Evolutionary conservation across 1,284 basidiomycete genomes (phyloP).

Genomic region (Naganishia sp.): DNA sequence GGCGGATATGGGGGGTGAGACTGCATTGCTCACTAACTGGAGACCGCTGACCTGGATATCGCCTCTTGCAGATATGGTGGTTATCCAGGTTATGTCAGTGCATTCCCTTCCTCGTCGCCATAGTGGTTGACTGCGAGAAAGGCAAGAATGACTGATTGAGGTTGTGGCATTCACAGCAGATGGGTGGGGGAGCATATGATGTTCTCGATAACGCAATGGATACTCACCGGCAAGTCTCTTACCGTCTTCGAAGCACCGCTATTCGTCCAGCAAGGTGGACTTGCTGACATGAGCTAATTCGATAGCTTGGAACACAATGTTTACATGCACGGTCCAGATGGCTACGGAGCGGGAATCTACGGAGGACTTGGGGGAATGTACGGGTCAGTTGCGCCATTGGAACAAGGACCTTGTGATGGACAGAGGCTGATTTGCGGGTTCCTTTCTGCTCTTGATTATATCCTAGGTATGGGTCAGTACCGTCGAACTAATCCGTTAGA

Average conservation of each 20-base stretch:
- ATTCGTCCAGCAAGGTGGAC: not conserved
- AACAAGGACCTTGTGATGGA: constrained; percentile 9
- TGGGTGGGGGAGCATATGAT: constrained; percentile 36
- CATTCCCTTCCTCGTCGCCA: not conserved
- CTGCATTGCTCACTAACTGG: not conserved
- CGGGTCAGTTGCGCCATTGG: constrained; percentile 8
- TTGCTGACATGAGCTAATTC: not conserved
- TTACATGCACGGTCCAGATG: constrained; percentile 33
- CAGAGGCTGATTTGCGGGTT: no score
- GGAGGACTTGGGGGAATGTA: constrained; percentile 21
- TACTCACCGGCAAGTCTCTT: constrained; percentile 33
- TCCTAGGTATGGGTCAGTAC: no score
- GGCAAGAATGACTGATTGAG: not conserved
- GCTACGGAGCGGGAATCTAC: constrained; percentile 32
- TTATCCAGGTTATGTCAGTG: constrained; percentile 30
- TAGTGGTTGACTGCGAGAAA: not conserved
- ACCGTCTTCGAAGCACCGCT: no score
- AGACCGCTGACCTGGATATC: not conserved
- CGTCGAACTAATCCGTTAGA: no score
- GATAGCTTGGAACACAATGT: constrained; percentile 31
- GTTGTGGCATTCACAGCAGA: constrained; percentile 19
- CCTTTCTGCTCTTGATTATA: no score
- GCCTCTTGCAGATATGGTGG: constrained; percentile 13
- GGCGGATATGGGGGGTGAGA: constrained; percentile 17
- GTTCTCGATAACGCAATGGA: constrained; percentile 21